A percentile compares a stretch with the other conserved stretches of the same genome.
These are phyloP conservation scores for Lunularia cruciata DNA, from an alignment of 225 moss, liverwort and hornwort species.

Conservation along the genomic window DNA sequence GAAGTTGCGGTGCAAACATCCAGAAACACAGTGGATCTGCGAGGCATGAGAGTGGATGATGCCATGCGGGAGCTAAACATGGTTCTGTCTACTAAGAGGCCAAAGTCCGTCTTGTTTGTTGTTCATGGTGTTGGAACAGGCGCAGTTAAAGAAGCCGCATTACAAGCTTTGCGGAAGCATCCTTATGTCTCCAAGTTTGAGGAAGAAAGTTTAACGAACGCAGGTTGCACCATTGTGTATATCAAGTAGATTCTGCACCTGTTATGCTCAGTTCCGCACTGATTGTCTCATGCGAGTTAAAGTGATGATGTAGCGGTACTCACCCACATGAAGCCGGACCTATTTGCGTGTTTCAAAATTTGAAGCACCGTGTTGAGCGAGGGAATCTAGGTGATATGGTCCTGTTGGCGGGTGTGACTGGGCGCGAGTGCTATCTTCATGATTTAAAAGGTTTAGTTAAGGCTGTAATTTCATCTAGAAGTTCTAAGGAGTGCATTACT, in stretches of 20 bases:
- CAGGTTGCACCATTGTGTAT: conserved; percentile 89
- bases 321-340: too few species aligned
- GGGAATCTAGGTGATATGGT: too few species aligned
- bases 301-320: too few species aligned
- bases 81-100: conserved; percentile 63
- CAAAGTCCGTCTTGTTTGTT: conserved; percentile 71
- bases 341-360: too few species aligned
- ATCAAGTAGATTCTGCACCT: conserved; percentile 46
- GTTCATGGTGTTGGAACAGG: conserved; percentile 96
- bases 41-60: conserved; percentile 83
- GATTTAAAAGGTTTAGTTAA: too few species aligned
- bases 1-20: conserved; percentile 86
- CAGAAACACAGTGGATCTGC: conserved; percentile 78
- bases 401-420: too few species aligned
- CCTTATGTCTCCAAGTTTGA: conserved; percentile 82
- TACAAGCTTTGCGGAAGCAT: conserved; percentile 70
- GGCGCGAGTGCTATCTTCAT: too few species aligned
- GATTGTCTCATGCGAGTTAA: too few species aligned
- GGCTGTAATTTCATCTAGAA: too few species aligned
- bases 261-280: too few species aligned
- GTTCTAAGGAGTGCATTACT: too few species aligned
- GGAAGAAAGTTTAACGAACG: conserved; percentile 81
- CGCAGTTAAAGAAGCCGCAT: conserved; percentile 88
- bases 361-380: too few species aligned
- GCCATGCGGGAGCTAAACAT: conserved; percentile 73